Evolutionary conservation across 2,329 filamentous ascomycete species (phyloP), one percentile per base, ranked within the genome.

Genomic region (Colletotrichum sp.): DNA sequence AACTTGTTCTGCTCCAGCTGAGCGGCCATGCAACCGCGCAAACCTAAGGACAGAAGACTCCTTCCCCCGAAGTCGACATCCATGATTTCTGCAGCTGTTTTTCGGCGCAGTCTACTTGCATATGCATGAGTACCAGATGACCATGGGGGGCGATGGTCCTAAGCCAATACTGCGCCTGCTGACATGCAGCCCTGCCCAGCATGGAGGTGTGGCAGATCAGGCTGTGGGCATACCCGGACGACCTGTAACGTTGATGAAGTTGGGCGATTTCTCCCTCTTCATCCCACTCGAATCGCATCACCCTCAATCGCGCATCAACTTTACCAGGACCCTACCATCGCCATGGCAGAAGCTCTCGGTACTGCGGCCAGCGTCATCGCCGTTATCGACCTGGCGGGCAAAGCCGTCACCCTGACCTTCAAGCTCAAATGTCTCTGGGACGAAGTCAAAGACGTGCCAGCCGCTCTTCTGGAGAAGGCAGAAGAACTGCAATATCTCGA

Each of bases 381-480:
- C 24, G 55, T 77, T 5, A 69, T 75, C 30, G 72, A 75, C 3
- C 65, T 78, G 8, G 79, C 74, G 7, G 26, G 79, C 1, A 55
- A 76, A 5, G 60, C 67, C 3, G 79, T 77, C 10, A 72, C 62
- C 28, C 68, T 76, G 13, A 78, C 79, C 5, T 6, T 75, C 55
- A 77, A 77, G 24, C 71, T 79, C 2, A 30, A 71, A 7, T 57
- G n/a, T 0, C 77, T 83, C 1, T 71, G 78, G 6, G 10, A 60
- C 2, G 60, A 81, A 15, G 69, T 80, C 5, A 78, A 75, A 2
- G 66, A 79, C 5, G 67, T 81, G 4, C 60, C 71, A 7, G 10
- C 4, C 7, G 16, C 18, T 9, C 62, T 77, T 12, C 30, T 62
- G 1, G 28, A 52, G 2, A 65, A 70, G 21, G 59, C 26, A 15